A percentile compares a stretch with the other conserved stretches of the same genome.
phyloP scores from a whole-genome alignment of 108 stramenopile species.

The Fistulifera pelliculosa region DNA sequence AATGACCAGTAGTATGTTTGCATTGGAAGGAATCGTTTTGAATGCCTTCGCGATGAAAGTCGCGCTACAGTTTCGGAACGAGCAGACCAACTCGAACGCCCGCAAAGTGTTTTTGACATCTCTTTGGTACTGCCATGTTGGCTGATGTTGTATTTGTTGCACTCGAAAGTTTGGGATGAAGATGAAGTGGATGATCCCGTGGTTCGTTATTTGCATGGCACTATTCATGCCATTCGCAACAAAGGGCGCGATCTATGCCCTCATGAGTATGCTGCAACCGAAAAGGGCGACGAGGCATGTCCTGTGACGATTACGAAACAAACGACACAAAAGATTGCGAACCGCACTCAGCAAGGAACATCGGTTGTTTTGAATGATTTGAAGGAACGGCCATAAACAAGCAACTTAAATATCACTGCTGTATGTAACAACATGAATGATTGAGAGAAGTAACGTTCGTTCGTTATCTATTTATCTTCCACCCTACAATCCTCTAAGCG shows the following conservation, averaged over 20 bases:
- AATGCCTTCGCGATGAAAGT: conserved; percentile 79
- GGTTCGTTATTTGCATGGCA: conserved; percentile 22
- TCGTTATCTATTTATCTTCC: too few species aligned
- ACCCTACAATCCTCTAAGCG: too few species aligned
- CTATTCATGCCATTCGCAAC: conserved; percentile 51
- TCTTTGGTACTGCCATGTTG: conserved; percentile 95
- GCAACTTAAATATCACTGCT: too few species aligned
- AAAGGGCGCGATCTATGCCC: conserved; percentile 71
- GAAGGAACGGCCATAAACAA: too few species aligned
- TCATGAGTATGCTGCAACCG: conserved; percentile 43
- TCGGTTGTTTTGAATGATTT: too few species aligned
- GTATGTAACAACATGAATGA: too few species aligned
- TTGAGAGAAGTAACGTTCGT: too few species aligned
- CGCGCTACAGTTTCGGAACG: conserved; percentile 69
- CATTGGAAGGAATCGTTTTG: conserved; percentile 81
- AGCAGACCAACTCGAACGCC: conserved; percentile 90
- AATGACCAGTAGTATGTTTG: conserved; percentile 93
- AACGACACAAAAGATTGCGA: too few species aligned
- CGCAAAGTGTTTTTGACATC: conserved; percentile 89
- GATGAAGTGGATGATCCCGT: conserved; percentile 31
- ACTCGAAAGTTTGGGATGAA: conserved; percentile 80
- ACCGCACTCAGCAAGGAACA: too few species aligned
- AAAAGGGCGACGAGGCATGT: conserved; percentile 20
- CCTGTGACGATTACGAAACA: conserved; percentile 18
- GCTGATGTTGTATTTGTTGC: conserved; percentile 88